Percentiles rank a stretch among this genome's conserved stretches.
These are phyloP conservation scores for Pseudognaphalium luteoalbum DNA, from an alignment of 129 eudicot species.

Conservation along the genomic window DNA sequence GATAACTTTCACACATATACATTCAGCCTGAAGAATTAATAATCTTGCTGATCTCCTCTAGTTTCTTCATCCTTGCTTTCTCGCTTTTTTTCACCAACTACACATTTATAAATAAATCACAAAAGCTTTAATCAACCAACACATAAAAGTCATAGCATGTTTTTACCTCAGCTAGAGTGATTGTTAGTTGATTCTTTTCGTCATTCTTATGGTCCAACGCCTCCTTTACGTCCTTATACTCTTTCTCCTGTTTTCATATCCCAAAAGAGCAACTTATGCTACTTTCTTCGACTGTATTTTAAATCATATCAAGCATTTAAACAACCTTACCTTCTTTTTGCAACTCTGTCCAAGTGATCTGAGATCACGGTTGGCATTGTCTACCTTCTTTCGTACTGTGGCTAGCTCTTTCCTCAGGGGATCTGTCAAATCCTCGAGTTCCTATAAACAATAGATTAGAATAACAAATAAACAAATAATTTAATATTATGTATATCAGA, in stretches of 20 bases:
- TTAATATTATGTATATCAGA: not conserved
- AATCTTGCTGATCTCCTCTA: conserved; percentile 67
- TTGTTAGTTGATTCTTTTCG: conserved; percentile 53
- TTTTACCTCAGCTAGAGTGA: conserved; percentile 58
- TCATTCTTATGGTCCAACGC: conserved; percentile 55
- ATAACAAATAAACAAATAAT: not conserved
- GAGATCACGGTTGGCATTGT: conserved; percentile 51
- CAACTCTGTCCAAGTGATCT: conserved; percentile 58
- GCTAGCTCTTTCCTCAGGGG: conserved; percentile 66
- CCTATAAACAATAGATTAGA: conserved; percentile 41
- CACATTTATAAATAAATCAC: not conserved
- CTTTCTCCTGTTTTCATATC: conserved; percentile 55
- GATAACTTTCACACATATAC: not conserved
- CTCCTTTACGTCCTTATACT: conserved; percentile 59
- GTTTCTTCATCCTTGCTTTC: conserved; percentile 62
- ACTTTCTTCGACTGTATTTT: not conserved
- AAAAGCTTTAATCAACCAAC: not conserved
- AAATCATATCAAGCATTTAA: not conserved
- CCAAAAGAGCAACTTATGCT: not conserved
- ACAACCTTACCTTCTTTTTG: conserved; percentile 51
- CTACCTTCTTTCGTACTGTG: conserved; percentile 51
- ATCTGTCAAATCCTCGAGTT: conserved; percentile 56
- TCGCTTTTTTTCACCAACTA: conserved; percentile 75
- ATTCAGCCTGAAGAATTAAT: conserved; percentile 31
- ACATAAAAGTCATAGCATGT: not conserved